A percentile compares a stretch with the other conserved stretches of the same genome.
phyloP scores from a whole-genome alignment of 352 stramenopile species.

The Phytophthora multivora region DNA sequence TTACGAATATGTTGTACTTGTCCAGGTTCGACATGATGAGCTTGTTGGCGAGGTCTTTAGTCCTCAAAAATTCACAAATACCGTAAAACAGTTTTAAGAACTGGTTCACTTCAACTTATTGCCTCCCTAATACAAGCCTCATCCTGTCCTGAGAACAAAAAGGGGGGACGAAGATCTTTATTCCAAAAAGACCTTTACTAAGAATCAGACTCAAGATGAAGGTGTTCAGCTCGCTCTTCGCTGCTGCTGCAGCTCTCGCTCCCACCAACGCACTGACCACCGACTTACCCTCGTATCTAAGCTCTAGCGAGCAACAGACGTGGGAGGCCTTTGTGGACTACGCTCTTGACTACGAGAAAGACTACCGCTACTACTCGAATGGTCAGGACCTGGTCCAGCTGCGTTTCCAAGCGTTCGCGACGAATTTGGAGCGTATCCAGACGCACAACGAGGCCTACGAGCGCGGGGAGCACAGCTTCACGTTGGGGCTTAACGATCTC shows the following conservation, averaged over 20 bases:
- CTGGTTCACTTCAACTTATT: too few species aligned
- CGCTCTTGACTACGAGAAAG: constrained; percentile 56
- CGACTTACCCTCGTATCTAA: constrained; percentile 21
- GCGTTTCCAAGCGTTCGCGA: constrained; percentile 53
- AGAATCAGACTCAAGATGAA: constrained; percentile 35
- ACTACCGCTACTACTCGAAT: constrained; percentile 47
- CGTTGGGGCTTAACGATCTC: constrained; percentile 52
- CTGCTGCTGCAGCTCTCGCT: constrained; percentile 4
- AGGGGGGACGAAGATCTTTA: background rate
- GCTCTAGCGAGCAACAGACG: constrained; percentile 25
- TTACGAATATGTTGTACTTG: too few species aligned
- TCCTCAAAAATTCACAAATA: too few species aligned
- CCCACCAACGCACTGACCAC: constrained; percentile 12
- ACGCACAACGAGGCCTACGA: constrained; percentile 55
- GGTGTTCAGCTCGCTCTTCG: constrained; percentile 9
- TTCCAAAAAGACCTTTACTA: background rate
- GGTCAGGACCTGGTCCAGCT: constrained; percentile 42
- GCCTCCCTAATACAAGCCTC: too few species aligned
- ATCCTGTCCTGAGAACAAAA: background rate
- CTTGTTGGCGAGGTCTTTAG: too few species aligned
- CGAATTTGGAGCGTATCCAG: constrained; percentile 55
- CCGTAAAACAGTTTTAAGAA: too few species aligned
- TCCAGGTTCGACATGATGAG: too few species aligned
- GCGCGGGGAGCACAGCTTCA: constrained; percentile 51
- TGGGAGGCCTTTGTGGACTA: constrained; percentile 66